A percentile compares a stretch with the other conserved stretches of the same genome.
Evolutionary conservation across 2,329 filamentous ascomycete species (phyloP).

Genomic region (Penicillium rolfsii): DNA sequence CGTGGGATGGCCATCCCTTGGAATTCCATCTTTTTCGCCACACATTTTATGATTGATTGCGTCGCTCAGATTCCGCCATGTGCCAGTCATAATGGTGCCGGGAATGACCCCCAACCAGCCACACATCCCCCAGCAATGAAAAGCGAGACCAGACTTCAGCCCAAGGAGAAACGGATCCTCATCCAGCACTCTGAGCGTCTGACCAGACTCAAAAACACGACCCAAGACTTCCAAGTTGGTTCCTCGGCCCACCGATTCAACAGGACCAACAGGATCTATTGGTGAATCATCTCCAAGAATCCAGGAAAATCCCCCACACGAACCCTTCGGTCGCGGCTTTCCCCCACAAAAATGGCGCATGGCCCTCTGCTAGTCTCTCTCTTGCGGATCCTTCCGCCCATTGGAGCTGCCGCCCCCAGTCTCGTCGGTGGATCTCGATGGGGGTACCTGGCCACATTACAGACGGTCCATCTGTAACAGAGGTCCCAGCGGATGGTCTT

Average conservation of each 20-base stretch:
- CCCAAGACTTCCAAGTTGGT: neutral
- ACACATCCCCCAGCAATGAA: neutral
- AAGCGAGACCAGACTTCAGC: neutral
- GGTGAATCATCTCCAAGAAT: neutral
- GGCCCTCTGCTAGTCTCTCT: slow-evolving; percentile 17
- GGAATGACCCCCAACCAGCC: neutral
- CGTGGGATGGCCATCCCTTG: neutral
- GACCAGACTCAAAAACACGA: no score
- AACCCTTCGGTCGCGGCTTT: slow-evolving; percentile 22
- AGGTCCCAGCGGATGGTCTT: neutral
- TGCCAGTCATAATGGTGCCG: neutral
- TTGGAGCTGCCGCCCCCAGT: slow-evolving; percentile 22
- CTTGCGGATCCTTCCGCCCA: slow-evolving; percentile 24
- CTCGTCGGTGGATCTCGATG: slow-evolving; percentile 22
- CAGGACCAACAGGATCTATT: neutral
- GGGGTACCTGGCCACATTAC: slow-evolving; percentile 27
- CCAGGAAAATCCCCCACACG: slow-evolving; percentile 30
- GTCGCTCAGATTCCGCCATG: neutral
- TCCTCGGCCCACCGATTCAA: neutral
- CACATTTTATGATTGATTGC: neutral
- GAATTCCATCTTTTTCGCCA: neutral
- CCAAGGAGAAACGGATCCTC: neutral
- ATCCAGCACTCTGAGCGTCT: neutral
- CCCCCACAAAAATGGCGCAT: slow-evolving; percentile 36
- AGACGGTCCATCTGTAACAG: slow-evolving; percentile 2